Base-by-base conservation (phyloP, 169 alveolate genomes). In the Plasmodium reichenowi region DNA sequence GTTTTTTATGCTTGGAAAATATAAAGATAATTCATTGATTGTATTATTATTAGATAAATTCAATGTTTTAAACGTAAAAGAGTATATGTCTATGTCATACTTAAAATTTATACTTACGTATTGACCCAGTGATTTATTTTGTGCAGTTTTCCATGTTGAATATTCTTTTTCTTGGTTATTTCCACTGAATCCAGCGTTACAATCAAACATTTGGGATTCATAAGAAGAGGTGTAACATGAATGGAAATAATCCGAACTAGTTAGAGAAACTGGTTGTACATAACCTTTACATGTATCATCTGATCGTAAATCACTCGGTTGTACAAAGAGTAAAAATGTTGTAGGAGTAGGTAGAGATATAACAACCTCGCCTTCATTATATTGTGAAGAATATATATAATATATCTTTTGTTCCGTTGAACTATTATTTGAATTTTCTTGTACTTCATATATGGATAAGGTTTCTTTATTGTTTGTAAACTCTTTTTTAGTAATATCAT, bases 131-230 rank as follows among this genome's bases (percentile, higher is more conserved):
- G 94, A 86, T 38, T 88, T 89, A 43, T 93, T 93, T 15, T 50
- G 22, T 13, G 94, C 78, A 1, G 95, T 92, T 72, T 73, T 85
- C 96, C 96, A 93, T 70, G 94, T 70, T 45, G 94, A 89, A 75
- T 72, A 93, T 67, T 95, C 95, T 64, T 88, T 87, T 50, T 94
- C 95, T 64, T 92, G 64, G 63, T 93, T 93, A 76, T 88, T 83
- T 54, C 95, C 95, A 71, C 92, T 73, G 43, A 94, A 59, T 10
- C 95, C 96, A 60, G 94, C 93, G 48, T 64, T 70, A 64, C 96
- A 93, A 59, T 91, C 93, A 76, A 68, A 93, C 62, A 88, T 92
- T n/a, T 88, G 89, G 22, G 94, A 78, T 62, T 88, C 93, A 26
- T 90, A 88, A 5, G 95, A 93, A 52, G 95, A 88, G 26, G 94